phyloP scores from a whole-genome alignment of 306 rosid species.

The Senna tora region DNA sequence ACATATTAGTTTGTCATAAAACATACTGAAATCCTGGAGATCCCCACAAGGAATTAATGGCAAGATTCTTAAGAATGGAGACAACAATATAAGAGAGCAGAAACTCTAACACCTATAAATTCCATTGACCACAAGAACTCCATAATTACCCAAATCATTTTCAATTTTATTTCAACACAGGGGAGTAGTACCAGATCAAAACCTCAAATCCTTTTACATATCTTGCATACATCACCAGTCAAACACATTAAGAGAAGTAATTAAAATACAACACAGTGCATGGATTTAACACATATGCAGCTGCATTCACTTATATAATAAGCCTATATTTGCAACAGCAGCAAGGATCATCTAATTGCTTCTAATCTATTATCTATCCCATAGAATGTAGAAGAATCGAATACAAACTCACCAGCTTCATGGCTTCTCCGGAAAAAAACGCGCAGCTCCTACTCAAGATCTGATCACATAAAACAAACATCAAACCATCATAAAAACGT shows the following conservation, averaged over 20 bases:
- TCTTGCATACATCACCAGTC: not conserved
- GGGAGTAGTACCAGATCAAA: no score
- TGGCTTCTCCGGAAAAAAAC: slow-evolving; percentile 53
- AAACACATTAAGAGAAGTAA: not conserved
- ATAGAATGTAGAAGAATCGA: not conserved
- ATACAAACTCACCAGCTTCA: slow-evolving; percentile 63
- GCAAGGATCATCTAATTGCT: not conserved
- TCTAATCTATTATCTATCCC: not conserved
- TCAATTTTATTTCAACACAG: not conserved
- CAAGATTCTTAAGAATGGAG: no score
- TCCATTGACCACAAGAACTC: no score
- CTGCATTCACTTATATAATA: not conserved
- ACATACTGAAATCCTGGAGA: not conserved
- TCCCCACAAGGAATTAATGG: not conserved
- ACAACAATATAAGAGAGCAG: no score
- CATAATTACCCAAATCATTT: no score
- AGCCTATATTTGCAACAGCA: not conserved
- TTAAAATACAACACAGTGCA: not conserved
- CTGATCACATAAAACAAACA: slow-evolving; percentile 38
- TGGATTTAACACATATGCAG: not conserved
- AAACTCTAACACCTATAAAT: no score
- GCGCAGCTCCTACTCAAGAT: slow-evolving; percentile 48
- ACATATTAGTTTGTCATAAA: not conserved
- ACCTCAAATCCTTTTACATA: not conserved
- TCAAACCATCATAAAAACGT: not conserved